Percentiles rank a stretch among this genome's conserved stretches.
These are phyloP conservation scores for Peronospora belbahrii DNA, from an alignment of 352 stramenopile species.

Conservation along the genomic window DNA sequence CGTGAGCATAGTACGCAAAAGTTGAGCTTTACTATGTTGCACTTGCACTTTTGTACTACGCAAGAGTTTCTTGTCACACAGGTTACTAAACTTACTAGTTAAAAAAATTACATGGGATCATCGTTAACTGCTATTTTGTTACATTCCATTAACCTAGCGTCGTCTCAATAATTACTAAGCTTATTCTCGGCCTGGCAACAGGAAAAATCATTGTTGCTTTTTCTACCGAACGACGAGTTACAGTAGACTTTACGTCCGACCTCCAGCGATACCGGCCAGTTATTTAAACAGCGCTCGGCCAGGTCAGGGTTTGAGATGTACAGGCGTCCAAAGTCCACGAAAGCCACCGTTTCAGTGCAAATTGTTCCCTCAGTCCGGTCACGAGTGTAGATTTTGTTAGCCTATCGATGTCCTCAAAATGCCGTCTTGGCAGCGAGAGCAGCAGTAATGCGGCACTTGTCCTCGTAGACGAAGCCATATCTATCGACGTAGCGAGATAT, in stretches of 20 bases:
- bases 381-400: conserved; percentile 29
- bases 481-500: conserved; percentile 28
- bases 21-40: not conserved
- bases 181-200: conserved; percentile 5
- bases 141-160: conserved; percentile 6
- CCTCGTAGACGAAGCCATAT: conserved; percentile 10
- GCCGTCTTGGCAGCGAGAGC: conserved; percentile 23
- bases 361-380: conserved; percentile 27
- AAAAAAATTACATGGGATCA: not conserved
- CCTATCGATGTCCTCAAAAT: conserved; percentile 27
- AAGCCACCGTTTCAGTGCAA: conserved; percentile 25
- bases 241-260: too few relatives aligned
- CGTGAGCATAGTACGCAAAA: not conserved
- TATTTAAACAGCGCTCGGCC: conserved; percentile 16
- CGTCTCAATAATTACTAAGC: conserved; percentile 1
- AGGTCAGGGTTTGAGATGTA: conserved; percentile 58
- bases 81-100: not conserved
- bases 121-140: not conserved
- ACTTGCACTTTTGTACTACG: not conserved
- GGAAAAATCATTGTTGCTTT: conserved; percentile 13
- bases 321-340: conserved; percentile 36
- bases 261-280: conserved; percentile 16
- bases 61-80: not conserved
- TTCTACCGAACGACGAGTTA: not conserved
- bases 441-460: conserved; percentile 18